phyloP scores from a whole-genome alignment of 768 basidiomycete genomes.

The Pleurotus giganteus region DNA sequence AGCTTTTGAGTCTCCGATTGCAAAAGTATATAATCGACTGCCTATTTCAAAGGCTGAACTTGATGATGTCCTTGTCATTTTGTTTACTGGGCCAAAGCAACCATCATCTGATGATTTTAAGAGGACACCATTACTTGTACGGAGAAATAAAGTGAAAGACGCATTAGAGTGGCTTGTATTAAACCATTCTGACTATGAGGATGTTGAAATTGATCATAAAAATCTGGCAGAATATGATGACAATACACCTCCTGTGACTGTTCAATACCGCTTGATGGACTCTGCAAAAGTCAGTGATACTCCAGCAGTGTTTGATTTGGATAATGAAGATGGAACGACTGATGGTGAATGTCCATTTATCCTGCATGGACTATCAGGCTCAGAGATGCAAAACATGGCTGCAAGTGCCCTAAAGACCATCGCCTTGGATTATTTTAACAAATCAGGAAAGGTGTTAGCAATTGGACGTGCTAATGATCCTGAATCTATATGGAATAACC shows the following conservation, averaged over 20 bases:
- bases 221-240: background rate
- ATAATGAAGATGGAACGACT: constrained; percentile 19
- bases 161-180: constrained; percentile 3
- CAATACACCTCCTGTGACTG: background rate
- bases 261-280: background rate
- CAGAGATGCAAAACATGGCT: constrained; percentile 14
- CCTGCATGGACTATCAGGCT: constrained; percentile 24
- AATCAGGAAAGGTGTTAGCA: constrained; percentile 16
- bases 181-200: constrained; percentile 1
- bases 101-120: background rate
- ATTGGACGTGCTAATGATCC: constrained; percentile 18
- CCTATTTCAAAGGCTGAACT: constrained; percentile 20
- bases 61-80: constrained; percentile 18
- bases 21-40: constrained; percentile 17
- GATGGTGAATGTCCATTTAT: constrained; percentile 23
- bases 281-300: background rate
- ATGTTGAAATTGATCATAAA: background rate
- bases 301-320: constrained; percentile 16
- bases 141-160: background rate
- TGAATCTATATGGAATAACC: constrained; percentile 24
- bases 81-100: constrained; percentile 11
- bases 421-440: constrained; percentile 14
- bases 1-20: constrained; percentile 20
- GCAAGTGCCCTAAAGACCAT: constrained; percentile 15
- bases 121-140: background rate